Percentiles rank a stretch among this genome's conserved stretches.
phyloP scores from a whole-genome alignment of 2,329 filamentous ascomycete species.

The Bipolaris victoriae region DNA sequence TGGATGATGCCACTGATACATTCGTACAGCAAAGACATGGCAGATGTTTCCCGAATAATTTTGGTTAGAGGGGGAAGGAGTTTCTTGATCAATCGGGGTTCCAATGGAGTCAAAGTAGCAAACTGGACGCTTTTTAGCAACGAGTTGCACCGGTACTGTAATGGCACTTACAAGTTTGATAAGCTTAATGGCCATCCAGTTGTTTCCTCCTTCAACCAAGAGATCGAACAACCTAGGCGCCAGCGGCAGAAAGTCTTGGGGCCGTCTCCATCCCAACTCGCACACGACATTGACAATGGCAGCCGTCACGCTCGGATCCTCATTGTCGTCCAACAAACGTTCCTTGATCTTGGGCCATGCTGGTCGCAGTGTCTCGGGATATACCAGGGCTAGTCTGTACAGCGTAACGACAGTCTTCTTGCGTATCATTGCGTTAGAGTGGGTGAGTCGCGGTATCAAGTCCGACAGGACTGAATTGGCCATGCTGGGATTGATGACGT shows the following conservation, averaged over 20 bases:
- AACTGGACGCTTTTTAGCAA: constrained; percentile 64
- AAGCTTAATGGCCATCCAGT: constrained; percentile 99
- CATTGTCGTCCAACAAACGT: constrained; percentile 83
- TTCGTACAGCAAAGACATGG: constrained; percentile 98
- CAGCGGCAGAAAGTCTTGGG: constrained; percentile 89
- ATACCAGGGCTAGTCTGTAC: constrained; percentile 92
- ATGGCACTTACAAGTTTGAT: constrained; percentile 79
- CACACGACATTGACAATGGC: constrained; percentile 97
- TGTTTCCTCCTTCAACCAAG: constrained; percentile 89
- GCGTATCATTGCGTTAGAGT: constrained; percentile 82
- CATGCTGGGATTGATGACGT: constrained; percentile 90
- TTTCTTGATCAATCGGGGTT: constrained; percentile 90
- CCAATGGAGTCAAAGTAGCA: constrained; percentile 88
- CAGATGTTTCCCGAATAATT: constrained; percentile 90
- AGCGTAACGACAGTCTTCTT: constrained; percentile 97
- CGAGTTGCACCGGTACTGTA: too few species aligned
- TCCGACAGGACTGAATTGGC: constrained; percentile 89
- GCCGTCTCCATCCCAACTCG: constrained; percentile 91
- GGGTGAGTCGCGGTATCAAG: constrained; percentile 81
- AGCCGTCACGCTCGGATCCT: constrained; percentile 91
- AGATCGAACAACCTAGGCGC: constrained; percentile 92
- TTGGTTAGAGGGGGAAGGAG: constrained; percentile 87
- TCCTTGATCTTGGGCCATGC: constrained; percentile 99
- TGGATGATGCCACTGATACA: constrained; percentile 99
- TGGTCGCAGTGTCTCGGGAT: constrained; percentile 87